phyloP scores from a whole-genome alignment of 306 rosid genomes.

The Fragaria iinumae region DNA sequence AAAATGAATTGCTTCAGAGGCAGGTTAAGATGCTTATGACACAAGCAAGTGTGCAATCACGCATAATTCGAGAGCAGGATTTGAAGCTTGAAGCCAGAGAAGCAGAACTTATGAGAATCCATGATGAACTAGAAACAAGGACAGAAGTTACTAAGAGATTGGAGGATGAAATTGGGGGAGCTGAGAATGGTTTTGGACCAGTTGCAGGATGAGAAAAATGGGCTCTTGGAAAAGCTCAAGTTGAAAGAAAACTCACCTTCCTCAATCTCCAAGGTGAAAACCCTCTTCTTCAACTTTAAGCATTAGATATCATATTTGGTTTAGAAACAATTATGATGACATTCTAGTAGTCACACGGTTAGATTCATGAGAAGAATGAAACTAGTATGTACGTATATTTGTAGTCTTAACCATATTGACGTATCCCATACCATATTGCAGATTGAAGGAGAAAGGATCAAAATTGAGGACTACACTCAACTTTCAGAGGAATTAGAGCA shows the following conservation, averaged over 20 bases:
- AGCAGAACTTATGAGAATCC: constrained; percentile 40
- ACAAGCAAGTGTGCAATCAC: constrained; percentile 45
- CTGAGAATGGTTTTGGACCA: constrained; percentile 37
- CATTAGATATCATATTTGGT: background rate
- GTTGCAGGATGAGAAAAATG: constrained; percentile 48
- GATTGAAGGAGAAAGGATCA: constrained; percentile 37
- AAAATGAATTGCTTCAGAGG: constrained; percentile 45
- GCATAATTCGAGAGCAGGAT: constrained; percentile 34
- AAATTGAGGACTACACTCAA: constrained; percentile 39
- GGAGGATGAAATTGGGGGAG: constrained; percentile 48
- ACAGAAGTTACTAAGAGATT: constrained; percentile 30
- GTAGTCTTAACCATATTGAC: constrained; percentile 1
- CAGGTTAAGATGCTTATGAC: constrained; percentile 43
- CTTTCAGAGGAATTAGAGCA: constrained; percentile 45
- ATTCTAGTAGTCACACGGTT: background rate
- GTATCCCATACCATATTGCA: constrained; percentile 28
- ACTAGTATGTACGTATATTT: background rate
- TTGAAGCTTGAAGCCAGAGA: constrained; percentile 50
- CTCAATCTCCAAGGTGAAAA: constrained; percentile 36
- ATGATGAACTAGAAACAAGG: constrained; percentile 40
- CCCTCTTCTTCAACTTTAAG: background rate
- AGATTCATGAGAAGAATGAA: no score
- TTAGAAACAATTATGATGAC: background rate
- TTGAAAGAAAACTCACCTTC: constrained; percentile 36
- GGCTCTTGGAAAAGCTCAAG: constrained; percentile 41